Evolutionary conservation across 352 stramenopile species (phyloP).

Genomic region (Phytopythium sindhum): DNA sequence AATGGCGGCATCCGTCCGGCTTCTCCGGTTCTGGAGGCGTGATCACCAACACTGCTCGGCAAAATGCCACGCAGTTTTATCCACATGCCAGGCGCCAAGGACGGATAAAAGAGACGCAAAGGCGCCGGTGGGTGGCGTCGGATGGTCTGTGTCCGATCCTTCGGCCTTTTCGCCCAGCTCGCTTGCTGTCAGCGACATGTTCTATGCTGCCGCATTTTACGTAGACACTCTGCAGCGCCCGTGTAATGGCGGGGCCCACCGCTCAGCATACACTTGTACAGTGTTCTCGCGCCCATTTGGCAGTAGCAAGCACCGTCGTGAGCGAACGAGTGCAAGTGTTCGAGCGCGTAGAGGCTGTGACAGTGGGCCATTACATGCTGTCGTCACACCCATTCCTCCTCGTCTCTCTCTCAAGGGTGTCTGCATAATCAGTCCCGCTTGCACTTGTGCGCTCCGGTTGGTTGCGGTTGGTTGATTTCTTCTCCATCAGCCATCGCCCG

Average conservation of each 20-base stretch:
- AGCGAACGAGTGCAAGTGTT: background rate
- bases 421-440: background rate
- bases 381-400: slow-evolving; percentile 7
- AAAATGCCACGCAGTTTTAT: background rate
- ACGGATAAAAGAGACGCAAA: slow-evolving; percentile 5
- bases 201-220: slow-evolving; percentile 4
- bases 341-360: background rate
- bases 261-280: background rate
- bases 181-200: background rate
- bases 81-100: background rate
- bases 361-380: slow-evolving; percentile 6
- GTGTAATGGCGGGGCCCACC: background rate
- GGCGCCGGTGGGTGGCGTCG: background rate
- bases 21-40: no score
- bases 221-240: background rate
- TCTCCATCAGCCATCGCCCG: slow-evolving; percentile 3
- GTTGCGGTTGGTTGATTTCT: slow-evolving; percentile 9
- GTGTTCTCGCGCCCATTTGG: background rate
- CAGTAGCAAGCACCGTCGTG: background rate
- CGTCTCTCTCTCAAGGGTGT: background rate
- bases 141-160: background rate
- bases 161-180: background rate
- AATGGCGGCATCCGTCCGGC: no score
- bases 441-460: slow-evolving; percentile 2
- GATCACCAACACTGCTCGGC: no score